Percentiles rank a stretch among this genome's conserved stretches.
Conservation (phyloP, 805 yeast genomes). For the Martiniozyma abietophila region DNA sequence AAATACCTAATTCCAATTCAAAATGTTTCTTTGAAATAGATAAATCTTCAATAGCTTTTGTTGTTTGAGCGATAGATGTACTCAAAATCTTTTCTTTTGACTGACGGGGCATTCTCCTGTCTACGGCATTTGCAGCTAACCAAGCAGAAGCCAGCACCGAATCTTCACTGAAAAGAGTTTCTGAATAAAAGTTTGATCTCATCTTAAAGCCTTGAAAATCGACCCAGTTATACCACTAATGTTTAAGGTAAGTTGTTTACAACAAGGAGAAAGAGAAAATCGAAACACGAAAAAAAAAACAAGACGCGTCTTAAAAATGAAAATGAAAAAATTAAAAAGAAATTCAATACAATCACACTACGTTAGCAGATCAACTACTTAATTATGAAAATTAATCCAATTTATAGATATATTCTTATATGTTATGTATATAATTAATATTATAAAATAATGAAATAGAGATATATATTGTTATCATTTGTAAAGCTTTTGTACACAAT, state of each 20-base stretch:
- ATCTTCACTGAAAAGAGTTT: slow-evolving; percentile 48
- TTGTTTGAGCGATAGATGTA: slow-evolving; percentile 61
- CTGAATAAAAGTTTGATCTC: slow-evolving; percentile 29
- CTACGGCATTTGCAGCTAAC: slow-evolving; percentile 80
- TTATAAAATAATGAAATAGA: too few species aligned
- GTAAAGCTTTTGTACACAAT: too few species aligned
- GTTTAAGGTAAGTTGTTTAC: slow-evolving; percentile 3
- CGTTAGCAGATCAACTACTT: too few species aligned
- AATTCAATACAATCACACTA: too few species aligned
- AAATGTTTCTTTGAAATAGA: neutral
- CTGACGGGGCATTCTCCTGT: slow-evolving; percentile 61
- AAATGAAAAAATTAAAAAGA: too few species aligned
- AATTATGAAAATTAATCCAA: too few species aligned
- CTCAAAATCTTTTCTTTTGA: slow-evolving; percentile 44
- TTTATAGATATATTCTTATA: too few species aligned
- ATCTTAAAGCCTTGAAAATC: neutral
- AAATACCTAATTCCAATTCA: slow-evolving; percentile 7
- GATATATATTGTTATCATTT: too few species aligned
- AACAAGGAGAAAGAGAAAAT: slow-evolving; percentile 2
- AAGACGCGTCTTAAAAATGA: slow-evolving; percentile 7
- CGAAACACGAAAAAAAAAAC: too few species aligned
- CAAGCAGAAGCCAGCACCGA: slow-evolving; percentile 88
- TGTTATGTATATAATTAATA: too few species aligned
- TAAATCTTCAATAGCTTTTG: slow-evolving; percentile 48
- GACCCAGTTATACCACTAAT: too few species aligned